Evolutionary conservation across 2,329 filamentous ascomycete genomes (phyloP), one percentile per base, ranked within the genome.

Genomic region (Nigrograna mackinnonii): DNA sequence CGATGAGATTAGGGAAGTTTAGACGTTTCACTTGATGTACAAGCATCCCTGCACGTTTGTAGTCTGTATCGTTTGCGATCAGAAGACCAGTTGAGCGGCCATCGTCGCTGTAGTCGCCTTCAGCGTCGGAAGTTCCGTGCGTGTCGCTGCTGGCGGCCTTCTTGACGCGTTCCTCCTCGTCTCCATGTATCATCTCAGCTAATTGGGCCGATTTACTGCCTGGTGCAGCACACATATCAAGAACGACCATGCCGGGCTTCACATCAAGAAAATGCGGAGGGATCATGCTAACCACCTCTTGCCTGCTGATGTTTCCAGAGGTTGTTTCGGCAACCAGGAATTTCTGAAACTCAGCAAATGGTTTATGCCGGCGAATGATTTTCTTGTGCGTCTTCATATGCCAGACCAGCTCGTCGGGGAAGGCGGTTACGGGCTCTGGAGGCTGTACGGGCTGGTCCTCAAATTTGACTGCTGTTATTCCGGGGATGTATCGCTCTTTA

Each of bases 251-350:
- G 39, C 91, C 89, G 4, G 94, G 91, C 56, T 84, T 83, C 37
- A 97, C 79, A 61, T 97, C 91, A 77, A 99, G 87, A 58, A 97
- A 78, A 57, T 97, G 80, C 19, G 94, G 94, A 19, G 94, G 94
- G 50, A 99, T 97, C 94, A 99, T 99, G 75, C 90, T 96, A 62
- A 99, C 94, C 33, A 96, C 87, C 74, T 99, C 94, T 71, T 99
- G 94, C 60, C 94, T 84, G 71, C 89, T 96, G 61, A 99, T 97
- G 69, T 97, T 99, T 60, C 94, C 94, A 17, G 97, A 91, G 43
- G 88, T 91, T 4, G 94, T 96, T 78, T 99, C 94, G 39, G 92
- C 95, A 37, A 99, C 94, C 37, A 99, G 80, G 76, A 96, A 99
- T 68, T 95, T 95, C 69, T 99, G 94, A 73, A 99, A 97, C 20